Evolutionary conservation across 176 grass and related monocot species (phyloP), one percentile per base, ranked within the genome.

Genomic region (Cenchrus fungigraminus): DNA sequence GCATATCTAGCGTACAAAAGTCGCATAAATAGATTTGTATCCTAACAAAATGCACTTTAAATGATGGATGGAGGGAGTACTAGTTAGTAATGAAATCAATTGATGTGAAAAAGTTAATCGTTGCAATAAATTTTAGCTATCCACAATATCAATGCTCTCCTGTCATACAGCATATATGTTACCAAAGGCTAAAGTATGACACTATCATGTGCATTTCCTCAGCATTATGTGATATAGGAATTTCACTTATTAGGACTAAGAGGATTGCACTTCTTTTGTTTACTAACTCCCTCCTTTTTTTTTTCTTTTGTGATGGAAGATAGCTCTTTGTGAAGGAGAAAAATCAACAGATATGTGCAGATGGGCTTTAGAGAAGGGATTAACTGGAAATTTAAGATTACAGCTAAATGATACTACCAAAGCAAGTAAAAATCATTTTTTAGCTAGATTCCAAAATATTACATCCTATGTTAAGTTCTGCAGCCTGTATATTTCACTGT

Each of bases 351-450:
- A 79, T 73, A 20, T 53, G 73, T 49, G 0, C 1, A 77, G 60
- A 42, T 20, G 31, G 16, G 51, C 37, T 60, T 52, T 47, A 65
- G n/a, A 22, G 7, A 45, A 74, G 46, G 58, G 32, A 20, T 34
- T 45, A 87, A 16, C 78, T 81, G 54, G 51, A 9, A 2, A 81
- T 57, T 14, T 47, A 31, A 82, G 25, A 66, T 50, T 45, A 49
- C 56, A 63, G 19, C 40, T 14, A 65, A 56, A 79, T 59, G 68
- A 47, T 68, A 67, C 4, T 58, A 80, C 20, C 4, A 53, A 69
- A 50, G 44, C 28, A 6, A 49, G 13, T 14, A 67, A 8, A 37
- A 4, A 2, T n/a, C 9, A 56, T 52, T 77, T 25, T 37, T 77
- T 6, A 15, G 61, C 42, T 43, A 68, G 6, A 10, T 57, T 75